Evolutionary conservation across 2,329 filamentous ascomycete genomes (phyloP).

Genomic region (Diaporthe eres): DNA sequence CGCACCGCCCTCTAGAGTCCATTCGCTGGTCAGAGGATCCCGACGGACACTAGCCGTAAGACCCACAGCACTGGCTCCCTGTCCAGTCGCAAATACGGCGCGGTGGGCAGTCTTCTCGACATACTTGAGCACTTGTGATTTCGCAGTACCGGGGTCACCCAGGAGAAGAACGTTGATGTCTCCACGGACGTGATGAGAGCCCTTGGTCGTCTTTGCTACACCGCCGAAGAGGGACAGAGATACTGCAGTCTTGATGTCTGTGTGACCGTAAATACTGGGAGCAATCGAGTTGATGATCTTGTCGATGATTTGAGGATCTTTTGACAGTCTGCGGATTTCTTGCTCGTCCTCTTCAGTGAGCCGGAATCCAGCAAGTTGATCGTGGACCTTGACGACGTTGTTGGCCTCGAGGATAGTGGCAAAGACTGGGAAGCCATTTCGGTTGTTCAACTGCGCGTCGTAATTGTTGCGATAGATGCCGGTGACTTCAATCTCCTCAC

Average conservation of each 20-base stretch:
- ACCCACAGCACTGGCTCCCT: constrained; percentile 97
- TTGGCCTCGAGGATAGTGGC: constrained; percentile 98
- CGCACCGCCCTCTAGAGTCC: constrained; percentile 96
- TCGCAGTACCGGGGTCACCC: constrained; percentile 97
- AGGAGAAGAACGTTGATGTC: constrained; percentile 98
- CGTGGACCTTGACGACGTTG: constrained; percentile 95
- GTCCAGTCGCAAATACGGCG: constrained; percentile 96
- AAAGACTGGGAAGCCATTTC: constrained; percentile 98
- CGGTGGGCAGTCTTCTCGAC: constrained; percentile 97
- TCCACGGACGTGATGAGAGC: constrained; percentile 90
- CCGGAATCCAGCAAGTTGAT: constrained; percentile 96
- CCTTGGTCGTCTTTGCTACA: constrained; percentile 91
- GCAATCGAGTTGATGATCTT: constrained; percentile 95
- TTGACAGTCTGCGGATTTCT: constrained; percentile 87
- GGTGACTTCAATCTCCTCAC: constrained; percentile 97
- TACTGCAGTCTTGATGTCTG: constrained; percentile 96
- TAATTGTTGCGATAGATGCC: constrained; percentile 99
- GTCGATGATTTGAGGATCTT: constrained; percentile 92
- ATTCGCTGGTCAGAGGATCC: constrained; percentile 95
- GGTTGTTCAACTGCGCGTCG: constrained; percentile 96
- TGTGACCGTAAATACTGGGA: constrained; percentile 97
- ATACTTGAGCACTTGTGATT: constrained; percentile 97
- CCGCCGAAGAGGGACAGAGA: constrained; percentile 95
- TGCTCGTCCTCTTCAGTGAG: constrained; percentile 96
- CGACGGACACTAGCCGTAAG: constrained; percentile 95